phyloP scores from a whole-genome alignment of 2,329 filamentous ascomycete genomes.

The Colletotrichum tofieldiae region DNA sequence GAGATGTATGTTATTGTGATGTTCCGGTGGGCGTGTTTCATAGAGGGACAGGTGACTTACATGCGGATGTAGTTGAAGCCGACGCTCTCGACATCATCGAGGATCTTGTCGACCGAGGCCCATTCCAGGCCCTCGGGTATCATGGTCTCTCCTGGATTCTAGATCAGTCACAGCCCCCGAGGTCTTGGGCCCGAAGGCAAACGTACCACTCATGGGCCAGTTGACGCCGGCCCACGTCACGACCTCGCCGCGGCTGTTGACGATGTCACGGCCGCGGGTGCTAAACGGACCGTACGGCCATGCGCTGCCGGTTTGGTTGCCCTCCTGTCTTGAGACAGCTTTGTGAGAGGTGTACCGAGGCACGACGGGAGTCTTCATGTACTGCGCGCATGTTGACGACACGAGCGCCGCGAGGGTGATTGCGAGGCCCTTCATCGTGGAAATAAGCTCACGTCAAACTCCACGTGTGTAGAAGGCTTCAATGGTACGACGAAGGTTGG shows the following conservation, averaged over 20 bases:
- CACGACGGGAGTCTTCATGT: conserved; percentile 25
- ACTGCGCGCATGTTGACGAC: conserved; percentile 38
- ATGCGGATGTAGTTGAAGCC: conserved; percentile 71
- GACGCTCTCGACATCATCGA: conserved; percentile 64
- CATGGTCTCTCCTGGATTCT: conserved; percentile 69
- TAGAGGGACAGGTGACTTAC: neutral
- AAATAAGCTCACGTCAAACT: conserved; percentile 13
- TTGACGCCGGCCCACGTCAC: conserved; percentile 65
- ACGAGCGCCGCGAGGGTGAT: conserved; percentile 28
- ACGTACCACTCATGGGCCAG: conserved; percentile 69
- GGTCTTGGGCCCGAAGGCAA: conserved; percentile 58
- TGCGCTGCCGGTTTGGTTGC: conserved; percentile 22
- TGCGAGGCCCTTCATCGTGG: conserved; percentile 30
- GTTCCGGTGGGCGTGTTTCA: no score
- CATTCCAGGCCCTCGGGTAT: conserved; percentile 71
- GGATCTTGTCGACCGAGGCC: conserved; percentile 64
- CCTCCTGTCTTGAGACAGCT: conserved; percentile 20
- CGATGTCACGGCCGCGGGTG: conserved; percentile 55
- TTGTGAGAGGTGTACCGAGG: conserved; percentile 18
- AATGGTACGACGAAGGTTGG: conserved; percentile 5
- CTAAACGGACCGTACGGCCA: conserved; percentile 57
- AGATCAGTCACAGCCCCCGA: conserved; percentile 70
- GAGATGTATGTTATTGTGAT: neutral
- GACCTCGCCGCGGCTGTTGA: conserved; percentile 54
- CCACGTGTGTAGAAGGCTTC: conserved; percentile 15